Percentiles rank a stretch among this genome's conserved stretches.
Evolutionary conservation across 2,329 filamentous ascomycete species (phyloP).

Genomic region (Phaeoacremonium minimum): DNA sequence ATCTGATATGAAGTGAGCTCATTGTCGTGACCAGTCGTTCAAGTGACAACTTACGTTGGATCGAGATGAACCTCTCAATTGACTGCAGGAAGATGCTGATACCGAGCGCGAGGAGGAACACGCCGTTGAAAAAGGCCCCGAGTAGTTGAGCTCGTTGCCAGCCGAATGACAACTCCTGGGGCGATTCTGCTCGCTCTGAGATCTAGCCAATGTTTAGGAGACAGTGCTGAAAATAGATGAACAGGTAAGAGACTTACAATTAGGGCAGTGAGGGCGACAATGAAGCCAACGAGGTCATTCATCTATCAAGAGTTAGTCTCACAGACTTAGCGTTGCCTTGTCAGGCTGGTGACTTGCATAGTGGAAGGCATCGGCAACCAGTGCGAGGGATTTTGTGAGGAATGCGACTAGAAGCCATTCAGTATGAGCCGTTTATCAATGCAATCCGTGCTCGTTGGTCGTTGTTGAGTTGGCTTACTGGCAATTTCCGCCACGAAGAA

Average conservation of each 20-base stretch:
- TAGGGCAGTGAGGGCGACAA: conserved; percentile 61
- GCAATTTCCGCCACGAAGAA: conserved; percentile 50
- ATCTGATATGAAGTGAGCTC: conserved; percentile 30
- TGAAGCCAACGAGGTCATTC: conserved; percentile 67
- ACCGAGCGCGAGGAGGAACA: conserved; percentile 67
- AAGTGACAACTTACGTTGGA: conserved; percentile 40
- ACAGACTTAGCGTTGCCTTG: too few species aligned
- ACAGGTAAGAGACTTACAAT: conserved; percentile 41
- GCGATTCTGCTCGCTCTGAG: conserved; percentile 50
- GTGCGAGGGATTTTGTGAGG: conserved; percentile 65
- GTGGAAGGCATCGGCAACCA: conserved; percentile 76
- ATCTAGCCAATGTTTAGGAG: conserved; percentile 44
- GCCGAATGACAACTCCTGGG: conserved; percentile 63
- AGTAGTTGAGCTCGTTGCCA: conserved; percentile 72
- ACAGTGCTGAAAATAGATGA: too few species aligned
- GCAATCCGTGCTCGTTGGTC: too few species aligned
- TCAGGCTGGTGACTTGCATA: conserved; percentile 59
- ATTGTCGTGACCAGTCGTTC: background rate
- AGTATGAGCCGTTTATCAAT: background rate
- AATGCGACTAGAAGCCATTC: conserved; percentile 49
- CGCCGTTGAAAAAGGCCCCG: conserved; percentile 77
- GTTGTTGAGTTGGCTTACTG: conserved; percentile 26
- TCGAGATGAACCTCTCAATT: conserved; percentile 62
- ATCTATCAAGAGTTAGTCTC: too few species aligned
- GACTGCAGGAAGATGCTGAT: conserved; percentile 71